Conservation (phyloP, 208 protist species). For the Zelonia costaricensis region DNA sequence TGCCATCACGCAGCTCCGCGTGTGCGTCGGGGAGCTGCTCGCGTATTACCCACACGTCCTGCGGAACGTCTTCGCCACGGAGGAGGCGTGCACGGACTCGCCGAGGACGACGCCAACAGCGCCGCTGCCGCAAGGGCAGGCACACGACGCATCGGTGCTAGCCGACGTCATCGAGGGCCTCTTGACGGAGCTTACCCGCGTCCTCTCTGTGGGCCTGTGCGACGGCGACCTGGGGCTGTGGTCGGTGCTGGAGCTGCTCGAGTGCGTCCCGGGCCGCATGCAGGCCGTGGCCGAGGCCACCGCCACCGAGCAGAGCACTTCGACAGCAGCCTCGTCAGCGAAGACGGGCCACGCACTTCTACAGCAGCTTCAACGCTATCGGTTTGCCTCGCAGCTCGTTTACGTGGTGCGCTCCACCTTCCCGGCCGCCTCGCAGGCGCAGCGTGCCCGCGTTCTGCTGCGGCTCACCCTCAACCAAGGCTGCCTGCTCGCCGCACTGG, state of each 20-base stretch:
- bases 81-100: background rate
- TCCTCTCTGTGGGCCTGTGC: conserved; percentile 46
- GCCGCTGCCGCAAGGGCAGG: background rate
- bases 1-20: conserved; percentile 9
- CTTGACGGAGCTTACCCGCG: conserved; percentile 49
- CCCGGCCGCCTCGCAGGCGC: conserved; percentile 8
- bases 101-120: background rate
- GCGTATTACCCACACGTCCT: conserved; percentile 13
- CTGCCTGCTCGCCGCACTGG: conserved; percentile 53
- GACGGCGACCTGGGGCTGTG: conserved; percentile 39
- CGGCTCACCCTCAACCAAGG: conserved; percentile 63
- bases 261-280: conserved; percentile 22
- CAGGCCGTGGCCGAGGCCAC: conserved; percentile 10
- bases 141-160: conserved; percentile 5
- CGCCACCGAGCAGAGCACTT: background rate
- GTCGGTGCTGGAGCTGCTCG: conserved; percentile 62
- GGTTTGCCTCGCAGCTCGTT: conserved; percentile 60
- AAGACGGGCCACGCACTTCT: background rate
- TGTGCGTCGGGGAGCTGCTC: conserved; percentile 14
- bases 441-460: conserved; percentile 44
- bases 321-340: background rate
- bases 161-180: conserved; percentile 27
- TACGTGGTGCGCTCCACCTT: conserved; percentile 46
- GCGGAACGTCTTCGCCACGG: conserved; percentile 20
- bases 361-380: conserved; percentile 30